These are phyloP conservation scores for Neofusicoccum ribis DNA, from an alignment of 2,329 filamentous ascomycete species.

Conservation along the genomic window DNA sequence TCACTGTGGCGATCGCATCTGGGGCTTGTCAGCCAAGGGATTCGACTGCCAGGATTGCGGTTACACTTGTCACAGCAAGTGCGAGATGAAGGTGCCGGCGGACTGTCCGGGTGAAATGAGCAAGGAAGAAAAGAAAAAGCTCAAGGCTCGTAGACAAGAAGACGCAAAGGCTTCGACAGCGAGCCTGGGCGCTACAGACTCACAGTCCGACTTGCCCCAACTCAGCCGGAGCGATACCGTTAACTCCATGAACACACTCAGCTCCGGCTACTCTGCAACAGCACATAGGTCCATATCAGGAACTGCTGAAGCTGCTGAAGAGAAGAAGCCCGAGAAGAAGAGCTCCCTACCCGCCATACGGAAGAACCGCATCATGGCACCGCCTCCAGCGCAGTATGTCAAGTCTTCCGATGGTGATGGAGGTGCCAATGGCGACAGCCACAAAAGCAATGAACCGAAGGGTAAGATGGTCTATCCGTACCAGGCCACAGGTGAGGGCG, in stretches of 20 bases:
- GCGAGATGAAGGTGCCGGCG: constrained; percentile 96
- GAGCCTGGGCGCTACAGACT: constrained; percentile 46
- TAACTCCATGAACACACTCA: constrained; percentile 72
- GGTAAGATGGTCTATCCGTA: constrained; percentile 92
- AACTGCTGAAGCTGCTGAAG: constrained; percentile 52
- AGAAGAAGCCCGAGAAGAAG: constrained; percentile 46
- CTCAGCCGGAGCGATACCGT: constrained; percentile 83
- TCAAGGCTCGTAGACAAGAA: constrained; percentile 83
- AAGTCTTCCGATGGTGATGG: constrained; percentile 53
- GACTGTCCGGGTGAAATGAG: constrained; percentile 91
- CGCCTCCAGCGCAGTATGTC: constrained; percentile 80
- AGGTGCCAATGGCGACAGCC: constrained; percentile 39
- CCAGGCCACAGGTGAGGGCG: constrained; percentile 75
- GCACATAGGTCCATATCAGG: constrained; percentile 75
- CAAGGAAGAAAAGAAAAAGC: constrained; percentile 93
- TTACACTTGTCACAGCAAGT: constrained; percentile 98
- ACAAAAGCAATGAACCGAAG: constrained; percentile 56
- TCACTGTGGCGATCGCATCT: constrained; percentile 92
- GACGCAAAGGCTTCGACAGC: constrained; percentile 62
- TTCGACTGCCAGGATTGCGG: constrained; percentile 96
- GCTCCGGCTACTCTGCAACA: constrained; percentile 81
- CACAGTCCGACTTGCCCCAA: constrained; percentile 63
- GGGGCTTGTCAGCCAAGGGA: constrained; percentile 94
- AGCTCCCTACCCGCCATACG: constrained; percentile 33
- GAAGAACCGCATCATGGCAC: constrained; percentile 78